These are phyloP conservation scores for Paraconiothyrium brasiliense DNA, from an alignment of 2,329 filamentous ascomycete species.

Conservation along the genomic window DNA sequence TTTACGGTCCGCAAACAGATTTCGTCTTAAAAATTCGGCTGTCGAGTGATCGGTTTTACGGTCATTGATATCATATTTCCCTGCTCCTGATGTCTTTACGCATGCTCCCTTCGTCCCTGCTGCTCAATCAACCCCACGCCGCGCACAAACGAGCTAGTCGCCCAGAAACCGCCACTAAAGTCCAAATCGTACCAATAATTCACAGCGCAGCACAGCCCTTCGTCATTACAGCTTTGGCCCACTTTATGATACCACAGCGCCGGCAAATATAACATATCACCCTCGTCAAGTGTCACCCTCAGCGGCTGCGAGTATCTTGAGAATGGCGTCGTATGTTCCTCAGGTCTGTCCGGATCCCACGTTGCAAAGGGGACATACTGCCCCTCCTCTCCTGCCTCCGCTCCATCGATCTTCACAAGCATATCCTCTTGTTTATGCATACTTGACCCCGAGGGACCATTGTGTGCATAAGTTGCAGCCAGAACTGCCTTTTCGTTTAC, in stretches of 20 bases:
- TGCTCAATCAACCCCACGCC: constrained; percentile 35
- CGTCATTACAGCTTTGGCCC: constrained; percentile 71
- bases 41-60: too few relatives aligned
- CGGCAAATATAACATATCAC: constrained; percentile 84
- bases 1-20: too few relatives aligned
- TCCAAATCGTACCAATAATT: constrained; percentile 93
- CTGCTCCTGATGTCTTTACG: background rate
- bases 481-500: constrained; percentile 70
- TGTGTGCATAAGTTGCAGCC: constrained; percentile 65
- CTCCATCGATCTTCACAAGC: constrained; percentile 44
- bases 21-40: too few relatives aligned
- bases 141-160: constrained; percentile 63
- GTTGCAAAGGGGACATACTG: constrained; percentile 70
- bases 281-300: constrained; percentile 73
- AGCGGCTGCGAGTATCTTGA: constrained; percentile 69
- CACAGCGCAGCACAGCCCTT: constrained; percentile 78
- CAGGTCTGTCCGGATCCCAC: constrained; percentile 75
- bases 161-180: constrained; percentile 74
- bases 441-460: background rate
- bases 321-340: constrained; percentile 60
- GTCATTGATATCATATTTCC: constrained; percentile 25
- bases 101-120: background rate
- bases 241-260: constrained; percentile 87
- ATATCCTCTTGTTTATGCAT: constrained; percentile 29
- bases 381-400: constrained; percentile 40